phyloP scores from a whole-genome alignment of 805 yeast genomes.

The Maudiozyma saulgeensis region DNA sequence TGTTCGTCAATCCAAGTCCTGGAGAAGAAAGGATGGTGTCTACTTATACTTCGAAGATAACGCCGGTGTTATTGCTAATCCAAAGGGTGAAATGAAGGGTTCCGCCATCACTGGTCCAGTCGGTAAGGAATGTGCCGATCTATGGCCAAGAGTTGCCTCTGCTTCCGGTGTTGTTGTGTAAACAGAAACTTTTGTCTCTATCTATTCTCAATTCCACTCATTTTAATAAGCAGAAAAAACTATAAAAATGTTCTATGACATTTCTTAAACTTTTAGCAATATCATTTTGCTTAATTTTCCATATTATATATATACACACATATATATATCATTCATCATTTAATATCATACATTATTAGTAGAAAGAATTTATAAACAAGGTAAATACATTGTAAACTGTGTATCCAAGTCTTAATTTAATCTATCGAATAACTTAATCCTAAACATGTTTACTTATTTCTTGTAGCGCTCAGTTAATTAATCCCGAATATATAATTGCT shows the following conservation, averaged over 20 bases:
- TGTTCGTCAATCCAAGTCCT: slow-evolving; percentile 97
- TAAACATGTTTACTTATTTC: too few relatives aligned
- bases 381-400: neutral
- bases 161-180: slow-evolving; percentile 99
- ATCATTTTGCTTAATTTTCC: neutral
- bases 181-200: slow-evolving; percentile 14
- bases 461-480: too few relatives aligned
- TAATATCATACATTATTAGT: neutral
- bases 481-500: too few relatives aligned
- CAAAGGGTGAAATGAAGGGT: slow-evolving; percentile 99
- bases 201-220: neutral
- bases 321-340: neutral
- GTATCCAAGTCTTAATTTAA: neutral
- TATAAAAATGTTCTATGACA: neutral
- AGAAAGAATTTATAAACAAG: neutral
- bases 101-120: slow-evolving; percentile 99
- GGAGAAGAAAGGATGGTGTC: slow-evolving; percentile 99
- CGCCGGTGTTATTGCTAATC: slow-evolving; percentile 99
- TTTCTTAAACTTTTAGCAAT: too few relatives aligned
- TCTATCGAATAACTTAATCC: too few relatives aligned
- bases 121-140: slow-evolving; percentile 99
- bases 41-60: slow-evolving; percentile 99
- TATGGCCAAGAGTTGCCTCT: slow-evolving; percentile 99
- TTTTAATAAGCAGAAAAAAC: neutral
- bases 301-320: neutral